phyloP scores from a whole-genome alignment of 805 yeast genomes.

The Tanozyma kutaoensis region DNA sequence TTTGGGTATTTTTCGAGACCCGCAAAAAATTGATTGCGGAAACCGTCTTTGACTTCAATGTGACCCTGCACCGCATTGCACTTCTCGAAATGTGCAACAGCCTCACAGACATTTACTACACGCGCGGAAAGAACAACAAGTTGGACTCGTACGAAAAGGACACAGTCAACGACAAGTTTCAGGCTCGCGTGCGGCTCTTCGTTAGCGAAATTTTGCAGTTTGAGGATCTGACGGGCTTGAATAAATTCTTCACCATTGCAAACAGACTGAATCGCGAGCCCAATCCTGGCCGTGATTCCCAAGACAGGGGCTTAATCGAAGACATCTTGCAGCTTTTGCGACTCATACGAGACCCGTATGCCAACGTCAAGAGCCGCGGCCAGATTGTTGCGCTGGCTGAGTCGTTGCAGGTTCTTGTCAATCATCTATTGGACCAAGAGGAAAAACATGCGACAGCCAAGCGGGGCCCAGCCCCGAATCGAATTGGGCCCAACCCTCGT shows the following conservation, averaged over 20 bases:
- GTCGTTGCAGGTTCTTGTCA: constrained; percentile 13
- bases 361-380: constrained; percentile 11
- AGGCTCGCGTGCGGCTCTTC: constrained; percentile 20
- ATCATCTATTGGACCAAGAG: constrained; percentile 18
- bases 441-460: constrained; percentile 7
- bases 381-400: constrained; percentile 10
- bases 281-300: constrained; percentile 5
- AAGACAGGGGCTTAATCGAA: constrained; percentile 14
- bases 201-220: constrained; percentile 18
- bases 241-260: constrained; percentile 22
- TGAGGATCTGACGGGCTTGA: constrained; percentile 32
- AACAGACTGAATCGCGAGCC: constrained; percentile 13
- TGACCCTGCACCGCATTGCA: constrained; percentile 22
- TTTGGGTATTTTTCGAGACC: constrained; percentile 26
- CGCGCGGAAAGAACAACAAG: constrained; percentile 8
- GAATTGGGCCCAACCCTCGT: constrained; percentile 5
- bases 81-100: constrained; percentile 25
- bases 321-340: constrained; percentile 18
- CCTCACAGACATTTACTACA: constrained; percentile 18
- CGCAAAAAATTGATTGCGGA: constrained; percentile 10
- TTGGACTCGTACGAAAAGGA: constrained; percentile 21
- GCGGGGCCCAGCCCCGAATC: constrained; percentile 7
- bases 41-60: constrained; percentile 13
- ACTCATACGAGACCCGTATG: constrained; percentile 22
- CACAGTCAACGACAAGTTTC: constrained; percentile 23